Base-by-base conservation (phyloP, 352 stramenopile genomes). In the Phytophthora europaea region DNA sequence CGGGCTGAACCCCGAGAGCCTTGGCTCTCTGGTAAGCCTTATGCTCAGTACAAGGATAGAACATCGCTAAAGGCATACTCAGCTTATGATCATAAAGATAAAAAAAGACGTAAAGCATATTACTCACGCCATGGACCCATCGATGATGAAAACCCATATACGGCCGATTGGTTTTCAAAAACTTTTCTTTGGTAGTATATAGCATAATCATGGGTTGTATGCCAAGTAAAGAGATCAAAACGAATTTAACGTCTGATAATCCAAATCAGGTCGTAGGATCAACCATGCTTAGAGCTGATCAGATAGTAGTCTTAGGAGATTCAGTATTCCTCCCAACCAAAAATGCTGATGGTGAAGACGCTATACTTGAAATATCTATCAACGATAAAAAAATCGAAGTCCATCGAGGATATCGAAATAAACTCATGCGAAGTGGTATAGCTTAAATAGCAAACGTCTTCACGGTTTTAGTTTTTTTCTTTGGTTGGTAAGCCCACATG, bases 381-480 rank as follows among this genome's bases (percentile, higher is more conserved):
- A 54, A 18, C 9, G 50, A 56, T 34, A 56, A 56, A 56, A 54
- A 56, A 56, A 56, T 56, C 10, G 10, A 18, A 1, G 22, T 56
- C 9, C 26, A 56, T 43, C 20, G 40, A 40, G 57, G 57, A 43
- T 64, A 54, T 26, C 36, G 15, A 64, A 45, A 64, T 26, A 64
- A 10, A 64, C 23, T 54, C 22, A 40, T 64, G 3, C 22, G 57
- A 15, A 38, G 62, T 28, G 10, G 36, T 4, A 47, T 47, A 0
- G 20, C 16, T 26, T 52, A 69, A 8, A 62, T 33, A 43, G 62
- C 40, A 16, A 69, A 69, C 0, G 62, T 69, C 7, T 69, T 69
- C 3, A 69, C 62, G 4, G 51, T 26, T 6, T 40, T 28, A 3
- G 36, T 33, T 26, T 54, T 57, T 57, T 57, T 62, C 31, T 69